These are phyloP conservation scores for Domatiomyces globalis DNA, from an alignment of 2,329 filamentous ascomycete genomes.

Conservation along the genomic window DNA sequence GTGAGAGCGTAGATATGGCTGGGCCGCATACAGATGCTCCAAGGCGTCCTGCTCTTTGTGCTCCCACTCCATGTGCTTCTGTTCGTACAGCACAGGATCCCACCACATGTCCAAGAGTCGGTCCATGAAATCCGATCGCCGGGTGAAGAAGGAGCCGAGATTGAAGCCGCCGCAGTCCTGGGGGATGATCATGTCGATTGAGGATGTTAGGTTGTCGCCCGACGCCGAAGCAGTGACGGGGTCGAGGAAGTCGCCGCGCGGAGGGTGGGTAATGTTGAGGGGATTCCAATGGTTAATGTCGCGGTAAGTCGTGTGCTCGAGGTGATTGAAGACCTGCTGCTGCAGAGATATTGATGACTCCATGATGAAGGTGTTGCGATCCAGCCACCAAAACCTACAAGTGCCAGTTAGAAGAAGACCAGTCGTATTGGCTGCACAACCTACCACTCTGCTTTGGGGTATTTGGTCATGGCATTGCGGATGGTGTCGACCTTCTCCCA, in stretches of 20 bases:
- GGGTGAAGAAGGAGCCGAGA: constrained; percentile 85
- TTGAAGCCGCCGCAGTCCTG: constrained; percentile 97
- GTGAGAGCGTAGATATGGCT: constrained; percentile 84
- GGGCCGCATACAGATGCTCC: constrained; percentile 77
- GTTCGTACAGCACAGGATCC: constrained; percentile 94
- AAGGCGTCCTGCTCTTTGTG: constrained; percentile 97
- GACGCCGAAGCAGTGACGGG: constrained; percentile 53
- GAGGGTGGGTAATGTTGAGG: constrained; percentile 79
- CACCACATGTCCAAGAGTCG: constrained; percentile 91
- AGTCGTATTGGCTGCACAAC: constrained; percentile 19
- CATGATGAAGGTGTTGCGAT: constrained; percentile 97
- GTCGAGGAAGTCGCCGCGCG: constrained; percentile 62
- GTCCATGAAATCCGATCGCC: constrained; percentile 76
- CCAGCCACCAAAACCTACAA: constrained; percentile 93
- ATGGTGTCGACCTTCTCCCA: constrained; percentile 99
- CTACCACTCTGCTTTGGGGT: constrained; percentile 91
- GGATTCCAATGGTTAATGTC: constrained; percentile 97
- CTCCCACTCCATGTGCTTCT: constrained; percentile 98
- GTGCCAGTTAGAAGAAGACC: constrained; percentile 4
- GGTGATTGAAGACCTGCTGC: constrained; percentile 71
- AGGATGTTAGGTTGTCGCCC: constrained; percentile 63
- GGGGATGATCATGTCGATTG: constrained; percentile 74
- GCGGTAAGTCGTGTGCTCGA: constrained; percentile 64
- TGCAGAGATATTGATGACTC: constrained; percentile 84
- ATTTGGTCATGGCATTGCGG: constrained; percentile 76